A percentile compares a stretch with the other conserved stretches of the same genome.
These are phyloP conservation scores for Dothideomycetes sp. DNA, from an alignment of 2,329 filamentous ascomycete genomes.

Conservation along the genomic window DNA sequence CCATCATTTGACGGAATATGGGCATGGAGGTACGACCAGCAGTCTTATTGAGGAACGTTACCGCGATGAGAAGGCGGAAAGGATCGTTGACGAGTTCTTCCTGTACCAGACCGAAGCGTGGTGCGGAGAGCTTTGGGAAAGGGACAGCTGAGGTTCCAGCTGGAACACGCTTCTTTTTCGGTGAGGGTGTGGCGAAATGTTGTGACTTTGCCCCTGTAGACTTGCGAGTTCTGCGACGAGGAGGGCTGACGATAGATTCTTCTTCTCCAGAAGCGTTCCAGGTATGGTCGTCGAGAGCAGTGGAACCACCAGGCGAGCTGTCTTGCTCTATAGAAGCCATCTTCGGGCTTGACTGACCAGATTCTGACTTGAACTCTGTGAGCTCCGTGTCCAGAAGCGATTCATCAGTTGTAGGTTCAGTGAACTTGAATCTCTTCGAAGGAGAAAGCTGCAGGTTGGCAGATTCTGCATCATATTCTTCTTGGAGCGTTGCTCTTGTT, in stretches of 20 bases:
- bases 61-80: constrained; percentile 71
- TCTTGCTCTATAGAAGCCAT: too few relatives aligned
- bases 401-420: too few relatives aligned
- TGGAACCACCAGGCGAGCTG: too few relatives aligned
- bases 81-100: constrained; percentile 66
- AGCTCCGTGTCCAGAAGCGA: too few relatives aligned
- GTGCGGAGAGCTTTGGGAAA: constrained; percentile 57
- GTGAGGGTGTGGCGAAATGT: constrained; percentile 23
- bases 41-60: constrained; percentile 79
- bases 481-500: not conserved
- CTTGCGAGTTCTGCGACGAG: constrained; percentile 21
- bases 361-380: too few relatives aligned
- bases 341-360: too few relatives aligned
- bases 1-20: constrained; percentile 59
- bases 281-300: too few relatives aligned
- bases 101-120: constrained; percentile 70
- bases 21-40: constrained; percentile 66
- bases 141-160: constrained; percentile 38
- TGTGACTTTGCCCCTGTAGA: constrained; percentile 26
- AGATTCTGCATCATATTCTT: constrained; percentile 7
- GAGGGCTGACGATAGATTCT: constrained; percentile 2
- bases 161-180: constrained; percentile 19
- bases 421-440: too few relatives aligned
- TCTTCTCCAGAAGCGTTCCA: too few relatives aligned
- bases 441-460: constrained; percentile 3